A percentile compares a stretch with the other conserved stretches of the same genome.
These are phyloP conservation scores for Clonostachys rhizophaga DNA, from an alignment of 2,329 filamentous ascomycete genomes.

Conservation along the genomic window DNA sequence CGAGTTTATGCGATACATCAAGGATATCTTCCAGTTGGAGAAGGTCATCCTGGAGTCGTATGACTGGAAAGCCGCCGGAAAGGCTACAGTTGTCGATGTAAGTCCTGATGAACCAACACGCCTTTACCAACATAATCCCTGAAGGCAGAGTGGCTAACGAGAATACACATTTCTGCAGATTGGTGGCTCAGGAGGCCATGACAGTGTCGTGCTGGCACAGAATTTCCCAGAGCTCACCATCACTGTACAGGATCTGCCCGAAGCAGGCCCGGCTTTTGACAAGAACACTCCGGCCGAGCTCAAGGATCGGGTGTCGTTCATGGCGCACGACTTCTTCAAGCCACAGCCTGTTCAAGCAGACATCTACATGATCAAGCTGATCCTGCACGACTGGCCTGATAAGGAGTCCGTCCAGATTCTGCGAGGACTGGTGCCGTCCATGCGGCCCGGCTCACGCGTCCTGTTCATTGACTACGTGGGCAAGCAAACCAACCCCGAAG, in stretches of 20 bases:
- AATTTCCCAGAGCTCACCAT: slow-evolving; percentile 33
- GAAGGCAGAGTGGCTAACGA: slow-evolving; percentile 3
- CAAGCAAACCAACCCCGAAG: slow-evolving; percentile 17
- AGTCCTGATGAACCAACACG: slow-evolving; percentile 10
- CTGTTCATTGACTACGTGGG: slow-evolving; percentile 31
- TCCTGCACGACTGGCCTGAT: slow-evolving; percentile 53
- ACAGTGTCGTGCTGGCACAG: slow-evolving; percentile 31
- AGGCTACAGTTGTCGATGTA: slow-evolving; percentile 32
- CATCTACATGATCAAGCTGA: slow-evolving; percentile 46
- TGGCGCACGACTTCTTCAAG: slow-evolving; percentile 30
- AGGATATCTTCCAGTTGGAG: slow-evolving; percentile 30
- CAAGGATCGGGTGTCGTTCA: slow-evolving; percentile 23
- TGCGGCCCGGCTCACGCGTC: slow-evolving; percentile 35
- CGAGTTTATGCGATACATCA: slow-evolving; percentile 31
- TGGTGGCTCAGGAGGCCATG: slow-evolving; percentile 35
- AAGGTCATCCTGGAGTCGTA: slow-evolving; percentile 20
- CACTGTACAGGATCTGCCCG: slow-evolving; percentile 37
- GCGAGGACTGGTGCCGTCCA: slow-evolving; percentile 31
- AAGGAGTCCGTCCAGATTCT: slow-evolving; percentile 31
- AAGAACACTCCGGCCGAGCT: slow-evolving; percentile 24
- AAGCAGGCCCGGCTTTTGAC: slow-evolving; percentile 25
- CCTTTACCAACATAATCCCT: background rate
- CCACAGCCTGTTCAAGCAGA: slow-evolving; percentile 33
- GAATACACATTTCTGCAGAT: slow-evolving; percentile 14
- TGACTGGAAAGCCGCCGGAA: slow-evolving; percentile 28